Evolutionary conservation across 306 rosid genomes (phyloP).

Genomic region (Inga laurina): DNA sequence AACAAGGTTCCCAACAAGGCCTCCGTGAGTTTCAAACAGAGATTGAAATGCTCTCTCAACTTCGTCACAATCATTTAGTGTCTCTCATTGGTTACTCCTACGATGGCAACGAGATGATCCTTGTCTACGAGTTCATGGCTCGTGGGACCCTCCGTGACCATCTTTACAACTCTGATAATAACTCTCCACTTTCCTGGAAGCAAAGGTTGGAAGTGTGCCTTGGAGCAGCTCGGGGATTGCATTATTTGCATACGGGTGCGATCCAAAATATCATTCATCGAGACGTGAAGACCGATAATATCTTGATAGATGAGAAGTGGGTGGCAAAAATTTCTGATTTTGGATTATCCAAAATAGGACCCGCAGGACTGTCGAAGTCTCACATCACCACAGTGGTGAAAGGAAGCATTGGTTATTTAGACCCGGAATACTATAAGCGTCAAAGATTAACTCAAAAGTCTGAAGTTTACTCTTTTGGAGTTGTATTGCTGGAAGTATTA

Average conservation of each 20-base stretch:
- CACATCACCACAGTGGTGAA: constrained; percentile 11
- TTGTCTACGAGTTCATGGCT: too few relatives aligned
- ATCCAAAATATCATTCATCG: constrained; percentile 38
- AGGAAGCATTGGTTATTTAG: neutral
- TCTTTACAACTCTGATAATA: neutral
- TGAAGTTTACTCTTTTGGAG: constrained; percentile 48
- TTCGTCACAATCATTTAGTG: too few relatives aligned
- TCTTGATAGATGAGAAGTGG: constrained; percentile 19
- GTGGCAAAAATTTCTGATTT: neutral
- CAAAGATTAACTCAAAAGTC: constrained; percentile 31
- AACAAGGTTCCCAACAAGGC: too few relatives aligned
- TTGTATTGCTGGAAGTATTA: constrained; percentile 38
- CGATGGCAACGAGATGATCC: too few relatives aligned
- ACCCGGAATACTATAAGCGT: constrained; percentile 5
- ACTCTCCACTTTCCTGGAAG: constrained; percentile 27
- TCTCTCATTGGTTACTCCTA: too few relatives aligned
- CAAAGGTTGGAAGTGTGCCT: constrained; percentile 13
- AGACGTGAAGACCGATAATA: constrained; percentile 37
- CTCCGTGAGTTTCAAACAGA: too few relatives aligned
- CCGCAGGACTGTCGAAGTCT: neutral
- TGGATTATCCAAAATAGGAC: constrained; percentile 1
- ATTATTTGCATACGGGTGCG: neutral
- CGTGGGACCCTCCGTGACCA: too few relatives aligned
- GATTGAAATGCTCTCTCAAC: too few relatives aligned
- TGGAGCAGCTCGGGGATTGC: neutral